phyloP scores from a whole-genome alignment of 2,329 filamentous ascomycete genomes.

The Exophiala viscosa region DNA sequence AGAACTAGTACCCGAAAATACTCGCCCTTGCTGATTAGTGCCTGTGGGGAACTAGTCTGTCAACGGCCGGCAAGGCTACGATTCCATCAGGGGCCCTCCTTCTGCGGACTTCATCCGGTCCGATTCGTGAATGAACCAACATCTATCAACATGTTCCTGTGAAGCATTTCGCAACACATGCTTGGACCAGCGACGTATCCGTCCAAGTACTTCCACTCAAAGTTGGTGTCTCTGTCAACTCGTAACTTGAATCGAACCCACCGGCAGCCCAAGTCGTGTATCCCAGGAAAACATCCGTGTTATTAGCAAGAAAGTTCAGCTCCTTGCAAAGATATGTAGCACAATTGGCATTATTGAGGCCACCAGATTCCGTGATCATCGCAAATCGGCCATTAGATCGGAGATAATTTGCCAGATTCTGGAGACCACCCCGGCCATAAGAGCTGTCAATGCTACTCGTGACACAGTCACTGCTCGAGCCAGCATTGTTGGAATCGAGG shows the following conservation, averaged over 20 bases:
- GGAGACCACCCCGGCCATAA: conserved; percentile 34
- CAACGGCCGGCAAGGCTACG: too few relatives aligned
- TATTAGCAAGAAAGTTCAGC: conserved; percentile 34
- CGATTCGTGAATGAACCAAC: too few relatives aligned
- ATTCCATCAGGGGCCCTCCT: too few relatives aligned
- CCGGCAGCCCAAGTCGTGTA: conserved; percentile 40
- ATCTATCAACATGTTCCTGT: conserved; percentile 2
- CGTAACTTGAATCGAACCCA: conserved; percentile 31
- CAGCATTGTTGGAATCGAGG: conserved; percentile 56
- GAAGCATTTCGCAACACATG: conserved; percentile 11
- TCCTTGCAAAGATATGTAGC: conserved; percentile 34
- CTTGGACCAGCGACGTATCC: conserved; percentile 20
- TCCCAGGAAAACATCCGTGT: conserved; percentile 36
- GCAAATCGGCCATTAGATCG: conserved; percentile 47
- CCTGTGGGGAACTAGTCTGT: too few relatives aligned
- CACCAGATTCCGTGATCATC: conserved; percentile 54
- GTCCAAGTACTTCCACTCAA: conserved; percentile 17
- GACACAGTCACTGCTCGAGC: conserved; percentile 51
- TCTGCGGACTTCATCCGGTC: too few relatives aligned
- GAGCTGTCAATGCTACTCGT: conserved; percentile 49
- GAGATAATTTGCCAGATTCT: conserved; percentile 47
- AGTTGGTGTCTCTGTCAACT: conserved; percentile 23
- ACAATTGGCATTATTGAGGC: conserved; percentile 31
- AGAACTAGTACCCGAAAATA: not conserved
- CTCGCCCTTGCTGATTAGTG: not conserved